These are phyloP conservation scores for Ramaria sp. DNA, from an alignment of 768 basidiomycete species.

Conservation along the genomic window DNA sequence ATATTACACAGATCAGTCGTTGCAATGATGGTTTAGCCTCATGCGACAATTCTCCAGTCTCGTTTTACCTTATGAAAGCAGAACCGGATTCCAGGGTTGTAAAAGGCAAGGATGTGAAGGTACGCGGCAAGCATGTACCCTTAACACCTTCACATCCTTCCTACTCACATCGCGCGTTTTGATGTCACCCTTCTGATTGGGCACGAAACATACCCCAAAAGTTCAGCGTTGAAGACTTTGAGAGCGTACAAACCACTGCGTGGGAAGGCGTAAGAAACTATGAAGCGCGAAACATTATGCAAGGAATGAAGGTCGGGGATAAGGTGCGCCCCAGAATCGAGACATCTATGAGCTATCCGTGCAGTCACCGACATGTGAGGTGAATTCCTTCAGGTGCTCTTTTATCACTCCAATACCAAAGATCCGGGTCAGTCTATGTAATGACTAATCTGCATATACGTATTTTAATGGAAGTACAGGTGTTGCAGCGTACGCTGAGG, in stretches of 20 bases:
- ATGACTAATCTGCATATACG: conserved; percentile 7
- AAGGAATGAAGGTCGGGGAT: conserved; percentile 66
- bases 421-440: conserved; percentile 43
- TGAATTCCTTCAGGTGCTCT: conserved; percentile 51
- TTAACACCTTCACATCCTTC: neutral
- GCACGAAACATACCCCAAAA: conserved; percentile 20
- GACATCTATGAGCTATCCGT: neutral
- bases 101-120: conserved; percentile 84
- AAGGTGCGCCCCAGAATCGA: conserved; percentile 33
- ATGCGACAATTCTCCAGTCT: neutral
- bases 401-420: conserved; percentile 86
- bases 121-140: too few species aligned
- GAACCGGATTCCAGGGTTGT: conserved; percentile 77
- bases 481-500: conserved; percentile 75
- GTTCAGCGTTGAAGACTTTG: conserved; percentile 86
- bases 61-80: conserved; percentile 70
- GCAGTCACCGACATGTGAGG: neutral
- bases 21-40: too few species aligned
- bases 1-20: too few species aligned
- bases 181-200: neutral
- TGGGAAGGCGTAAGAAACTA: conserved; percentile 88
- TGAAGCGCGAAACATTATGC: conserved; percentile 77
- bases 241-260: conserved; percentile 51
- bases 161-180: conserved; percentile 14
- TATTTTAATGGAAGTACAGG: conserved; percentile 27